A percentile compares a stretch with the other conserved stretches of the same genome.
Evolutionary conservation across 805 yeast species (phyloP).

Genomic region (Candida maesae): DNA sequence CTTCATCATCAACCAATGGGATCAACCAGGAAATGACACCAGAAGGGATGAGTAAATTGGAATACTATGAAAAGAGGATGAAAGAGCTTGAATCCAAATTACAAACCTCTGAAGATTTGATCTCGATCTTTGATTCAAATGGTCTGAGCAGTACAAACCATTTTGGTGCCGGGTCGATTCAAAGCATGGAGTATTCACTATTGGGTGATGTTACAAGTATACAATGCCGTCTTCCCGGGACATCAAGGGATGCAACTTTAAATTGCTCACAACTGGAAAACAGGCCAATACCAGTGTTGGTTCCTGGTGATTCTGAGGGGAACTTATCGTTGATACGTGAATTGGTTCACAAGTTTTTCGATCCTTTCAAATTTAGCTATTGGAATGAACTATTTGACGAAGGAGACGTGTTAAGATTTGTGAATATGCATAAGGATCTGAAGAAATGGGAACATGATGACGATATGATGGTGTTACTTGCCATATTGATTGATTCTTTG

Average conservation of each 20-base stretch:
- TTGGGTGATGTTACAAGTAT: neutral
- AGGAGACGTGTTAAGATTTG: slow-evolving; percentile 9
- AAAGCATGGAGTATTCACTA: slow-evolving; percentile 11
- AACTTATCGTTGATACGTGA: slow-evolving; percentile 12
- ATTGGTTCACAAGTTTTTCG: slow-evolving; percentile 17
- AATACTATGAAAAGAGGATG: slow-evolving; percentile 11
- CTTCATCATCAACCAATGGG: neutral
- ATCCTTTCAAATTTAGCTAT: slow-evolving; percentile 8
- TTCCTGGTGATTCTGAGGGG: neutral
- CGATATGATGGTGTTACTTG: slow-evolving; percentile 17
- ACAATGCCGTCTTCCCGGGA: neutral
- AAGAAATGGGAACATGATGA: slow-evolving; percentile 19
- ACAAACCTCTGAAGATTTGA: slow-evolving; percentile 17
- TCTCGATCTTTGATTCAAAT: slow-evolving; percentile 24
- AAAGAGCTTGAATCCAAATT: slow-evolving; percentile 20
- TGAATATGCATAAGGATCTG: slow-evolving; percentile 9
- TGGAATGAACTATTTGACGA: slow-evolving; percentile 18
- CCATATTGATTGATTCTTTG: slow-evolving; percentile 20
- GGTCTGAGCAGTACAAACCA: slow-evolving; percentile 9
- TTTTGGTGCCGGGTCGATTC: slow-evolving; percentile 15
- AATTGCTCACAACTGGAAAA: slow-evolving; percentile 2
- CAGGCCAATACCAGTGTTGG: slow-evolving; percentile 13
- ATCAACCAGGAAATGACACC: neutral
- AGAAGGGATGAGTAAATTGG: slow-evolving; percentile 1
- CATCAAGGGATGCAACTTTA: no score